Conservation (phyloP, 2,329 filamentous ascomycete species). For the Talaromyces islandicus region DNA sequence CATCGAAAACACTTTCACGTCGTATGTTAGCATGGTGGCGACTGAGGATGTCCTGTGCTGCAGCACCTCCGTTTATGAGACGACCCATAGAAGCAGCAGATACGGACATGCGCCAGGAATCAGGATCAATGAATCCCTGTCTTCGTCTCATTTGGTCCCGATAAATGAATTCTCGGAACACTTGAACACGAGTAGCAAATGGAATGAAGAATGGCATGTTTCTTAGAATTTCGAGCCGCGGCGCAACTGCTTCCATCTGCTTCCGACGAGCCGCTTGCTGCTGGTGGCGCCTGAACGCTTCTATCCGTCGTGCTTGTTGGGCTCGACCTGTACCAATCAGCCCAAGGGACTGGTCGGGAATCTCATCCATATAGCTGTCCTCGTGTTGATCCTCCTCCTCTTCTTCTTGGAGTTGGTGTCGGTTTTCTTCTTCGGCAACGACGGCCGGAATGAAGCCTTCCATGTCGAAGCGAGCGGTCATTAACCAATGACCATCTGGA, state of each 20-base stretch:
- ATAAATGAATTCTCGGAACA: constrained; percentile 87
- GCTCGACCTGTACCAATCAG: constrained; percentile 55
- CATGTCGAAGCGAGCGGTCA: constrained; percentile 85
- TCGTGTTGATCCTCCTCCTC: constrained; percentile 55
- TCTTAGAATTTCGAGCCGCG: constrained; percentile 81
- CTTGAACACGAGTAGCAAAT: constrained; percentile 82
- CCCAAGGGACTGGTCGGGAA: constrained; percentile 26
- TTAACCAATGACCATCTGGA: constrained; percentile 82
- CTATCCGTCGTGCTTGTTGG: constrained; percentile 56
- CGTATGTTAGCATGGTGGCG: constrained; percentile 74
- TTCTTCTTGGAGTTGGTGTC: constrained; percentile 63
- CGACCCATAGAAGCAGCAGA: constrained; percentile 38
- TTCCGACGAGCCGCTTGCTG: constrained; percentile 63
- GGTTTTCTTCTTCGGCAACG: constrained; percentile 75
- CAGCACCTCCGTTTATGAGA: constrained; percentile 33
- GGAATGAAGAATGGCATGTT: constrained; percentile 98
- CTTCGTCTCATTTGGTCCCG: constrained; percentile 71
- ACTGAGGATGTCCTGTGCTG: constrained; percentile 35
- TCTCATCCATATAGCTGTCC: constrained; percentile 37
- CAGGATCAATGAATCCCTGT: constrained; percentile 63
- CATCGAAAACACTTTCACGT: constrained; percentile 72
- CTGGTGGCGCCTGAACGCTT: constrained; percentile 59
- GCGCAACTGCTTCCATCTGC: constrained; percentile 71
- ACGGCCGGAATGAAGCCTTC: constrained; percentile 79
- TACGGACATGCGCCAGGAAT: constrained; percentile 64